Conservation (phyloP, 192 early-diverging fungal genomes). For the Radiomyces spectabilis region DNA sequence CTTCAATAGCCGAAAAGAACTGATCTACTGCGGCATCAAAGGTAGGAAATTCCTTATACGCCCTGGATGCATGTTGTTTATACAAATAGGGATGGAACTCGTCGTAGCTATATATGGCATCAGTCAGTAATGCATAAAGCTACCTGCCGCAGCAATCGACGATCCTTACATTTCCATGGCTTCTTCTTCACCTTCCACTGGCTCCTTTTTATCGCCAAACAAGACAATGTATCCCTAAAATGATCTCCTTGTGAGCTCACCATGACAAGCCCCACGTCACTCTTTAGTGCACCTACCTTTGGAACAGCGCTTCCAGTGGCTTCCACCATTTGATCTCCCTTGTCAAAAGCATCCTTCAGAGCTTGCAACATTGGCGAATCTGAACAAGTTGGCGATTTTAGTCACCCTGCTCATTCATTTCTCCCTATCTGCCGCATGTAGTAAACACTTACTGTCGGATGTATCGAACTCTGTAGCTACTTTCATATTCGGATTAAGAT, state of each 20-base stretch:
- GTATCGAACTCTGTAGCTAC: constrained; percentile 54
- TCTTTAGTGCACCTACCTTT: constrained; percentile 16
- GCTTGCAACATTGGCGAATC: constrained; percentile 50
- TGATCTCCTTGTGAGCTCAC: too few species aligned
- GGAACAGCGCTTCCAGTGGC: constrained; percentile 38
- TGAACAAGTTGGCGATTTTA: background rate
- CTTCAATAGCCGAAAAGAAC: constrained; percentile 87
- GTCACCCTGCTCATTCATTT: background rate
- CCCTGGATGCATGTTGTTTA: constrained; percentile 45
- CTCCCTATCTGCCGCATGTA: too few species aligned
- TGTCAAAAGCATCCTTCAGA: constrained; percentile 57
- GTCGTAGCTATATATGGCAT: constrained; percentile 38
- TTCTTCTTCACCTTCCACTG: constrained; percentile 27
- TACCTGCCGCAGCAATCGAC: background rate
- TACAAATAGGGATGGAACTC: constrained; percentile 72
- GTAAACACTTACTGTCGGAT: constrained; percentile 38
- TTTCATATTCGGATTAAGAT: constrained; percentile 53
- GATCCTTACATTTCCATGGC: constrained; percentile 19
- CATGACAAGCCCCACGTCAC: background rate
- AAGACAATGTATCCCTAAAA: constrained; percentile 58
- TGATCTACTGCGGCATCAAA: constrained; percentile 88
- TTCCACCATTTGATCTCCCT: constrained; percentile 65
- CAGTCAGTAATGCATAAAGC: background rate
- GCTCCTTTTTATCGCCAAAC: constrained; percentile 31
- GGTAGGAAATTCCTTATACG: constrained; percentile 54